Percentiles rank a stretch among this genome's conserved stretches.
Evolutionary conservation across 2,329 filamentous ascomycete genomes (phyloP).

Genomic region (Penicillium aurantiogriseum): DNA sequence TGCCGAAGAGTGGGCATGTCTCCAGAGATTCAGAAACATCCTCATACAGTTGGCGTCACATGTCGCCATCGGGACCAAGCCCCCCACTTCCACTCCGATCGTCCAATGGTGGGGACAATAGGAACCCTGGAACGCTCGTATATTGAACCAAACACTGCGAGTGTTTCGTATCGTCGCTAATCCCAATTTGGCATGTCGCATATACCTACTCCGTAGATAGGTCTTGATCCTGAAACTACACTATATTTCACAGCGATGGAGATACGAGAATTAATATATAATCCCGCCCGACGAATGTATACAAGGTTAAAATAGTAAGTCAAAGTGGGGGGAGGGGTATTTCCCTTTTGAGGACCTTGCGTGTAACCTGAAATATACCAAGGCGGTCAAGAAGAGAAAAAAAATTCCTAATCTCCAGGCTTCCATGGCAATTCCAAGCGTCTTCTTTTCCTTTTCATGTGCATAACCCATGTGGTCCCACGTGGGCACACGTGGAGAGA

Average conservation of each 20-base stretch:
- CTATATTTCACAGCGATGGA: background rate
- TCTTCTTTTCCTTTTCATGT: conserved; percentile 22
- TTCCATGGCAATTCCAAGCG: conserved; percentile 31
- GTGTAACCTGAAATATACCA: background rate
- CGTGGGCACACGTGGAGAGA: conserved; percentile 39
- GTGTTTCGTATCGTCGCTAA: background rate
- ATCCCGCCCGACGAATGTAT: background rate
- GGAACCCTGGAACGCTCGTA: background rate
- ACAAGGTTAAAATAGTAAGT: background rate
- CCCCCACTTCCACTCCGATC: conserved; percentile 5
- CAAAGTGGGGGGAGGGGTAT: conserved; percentile 6
- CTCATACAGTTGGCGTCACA: background rate
- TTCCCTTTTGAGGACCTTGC: background rate
- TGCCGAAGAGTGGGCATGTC: background rate
- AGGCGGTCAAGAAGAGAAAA: background rate
- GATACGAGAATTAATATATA: background rate
- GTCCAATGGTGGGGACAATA: conserved; percentile 3
- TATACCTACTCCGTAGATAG: background rate
- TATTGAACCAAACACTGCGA: background rate
- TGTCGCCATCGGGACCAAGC: background rate
- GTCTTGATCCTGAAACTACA: conserved; percentile 2
- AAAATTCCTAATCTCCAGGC: conserved; percentile 1
- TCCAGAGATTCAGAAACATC: background rate
- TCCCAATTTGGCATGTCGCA: background rate
- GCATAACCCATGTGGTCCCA: conserved; percentile 35